Percentiles rank a stretch among this genome's conserved stretches.
Evolutionary conservation across 1,284 basidiomycete species (phyloP).

Genomic region (Leccinum griseonigrum): DNA sequence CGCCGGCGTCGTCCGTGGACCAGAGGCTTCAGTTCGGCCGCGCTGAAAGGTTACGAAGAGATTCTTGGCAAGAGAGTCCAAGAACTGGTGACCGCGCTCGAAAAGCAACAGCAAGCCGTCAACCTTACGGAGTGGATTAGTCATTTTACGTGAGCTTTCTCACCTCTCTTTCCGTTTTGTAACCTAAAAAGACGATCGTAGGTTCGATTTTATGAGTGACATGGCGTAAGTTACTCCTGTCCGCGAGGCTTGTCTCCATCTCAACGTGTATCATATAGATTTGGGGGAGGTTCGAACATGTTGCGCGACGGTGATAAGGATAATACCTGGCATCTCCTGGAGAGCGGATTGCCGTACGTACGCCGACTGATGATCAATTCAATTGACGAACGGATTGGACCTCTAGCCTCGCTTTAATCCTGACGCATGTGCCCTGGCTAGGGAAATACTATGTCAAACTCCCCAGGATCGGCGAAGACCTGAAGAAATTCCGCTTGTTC

Average conservation of each 20-base stretch:
- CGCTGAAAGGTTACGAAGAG: conserved; percentile 51
- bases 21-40: conserved; percentile 45
- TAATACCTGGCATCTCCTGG: conserved; percentile 36
- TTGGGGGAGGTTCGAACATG: conserved; percentile 48
- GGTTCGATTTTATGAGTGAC: conserved; percentile 64
- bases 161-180: conserved; percentile 10
- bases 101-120: conserved; percentile 31
- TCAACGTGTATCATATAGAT: conserved; percentile 32
- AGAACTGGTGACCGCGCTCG: conserved; percentile 41
- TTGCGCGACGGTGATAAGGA: conserved; percentile 40
- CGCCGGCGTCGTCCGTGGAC: conserved; percentile 53
- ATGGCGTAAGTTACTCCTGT: conserved; percentile 45
- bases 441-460: conserved; percentile 31
- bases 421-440: conserved; percentile 46
- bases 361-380: not conserved
- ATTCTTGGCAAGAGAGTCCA: conserved; percentile 39
- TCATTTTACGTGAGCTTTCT: conserved; percentile 48
- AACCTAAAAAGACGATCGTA: conserved; percentile 24
- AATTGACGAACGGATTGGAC: conserved; percentile 1
- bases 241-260: conserved; percentile 2
- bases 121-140: conserved; percentile 47
- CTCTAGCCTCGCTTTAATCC: conserved; percentile 34
- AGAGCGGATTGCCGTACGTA: conserved; percentile 39
- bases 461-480: conserved; percentile 29
- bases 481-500: conserved; percentile 34